These are phyloP conservation scores for Micromonas commoda DNA, from an alignment of 139 green algal species.

Conservation along the genomic window DNA sequence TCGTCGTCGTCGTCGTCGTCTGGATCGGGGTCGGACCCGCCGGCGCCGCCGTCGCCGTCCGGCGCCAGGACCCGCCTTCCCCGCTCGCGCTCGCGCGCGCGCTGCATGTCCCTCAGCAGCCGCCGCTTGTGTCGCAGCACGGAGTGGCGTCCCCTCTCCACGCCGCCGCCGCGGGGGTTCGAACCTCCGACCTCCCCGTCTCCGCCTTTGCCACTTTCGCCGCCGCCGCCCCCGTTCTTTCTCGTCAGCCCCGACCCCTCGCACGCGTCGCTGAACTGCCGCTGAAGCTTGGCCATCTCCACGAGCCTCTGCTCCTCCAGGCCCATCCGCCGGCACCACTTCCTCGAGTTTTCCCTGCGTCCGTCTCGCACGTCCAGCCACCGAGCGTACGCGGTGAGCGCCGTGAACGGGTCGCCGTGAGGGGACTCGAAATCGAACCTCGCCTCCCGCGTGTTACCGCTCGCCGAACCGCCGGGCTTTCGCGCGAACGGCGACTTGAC, in stretches of 20 bases:
- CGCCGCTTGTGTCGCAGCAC: background rate
- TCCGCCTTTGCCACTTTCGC: background rate
- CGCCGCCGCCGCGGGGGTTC: background rate
- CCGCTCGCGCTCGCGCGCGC: background rate
- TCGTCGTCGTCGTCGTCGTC: background rate
- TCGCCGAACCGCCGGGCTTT: background rate
- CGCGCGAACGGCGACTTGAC: constrained; percentile 20
- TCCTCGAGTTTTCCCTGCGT: background rate
- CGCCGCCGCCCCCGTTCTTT: background rate
- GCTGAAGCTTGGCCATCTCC: constrained; percentile 24
- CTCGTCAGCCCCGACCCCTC: background rate
- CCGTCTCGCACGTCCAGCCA: constrained; percentile 1
- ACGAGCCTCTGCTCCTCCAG: constrained; percentile 15
- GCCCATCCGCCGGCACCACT: background rate
- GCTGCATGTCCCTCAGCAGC: background rate
- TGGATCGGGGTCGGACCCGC: background rate
- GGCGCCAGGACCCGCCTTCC: background rate
- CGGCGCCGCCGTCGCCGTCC: background rate
- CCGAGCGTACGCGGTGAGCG: background rate
- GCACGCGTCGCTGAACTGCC: constrained; percentile 12
- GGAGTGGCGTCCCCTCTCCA: background rate
- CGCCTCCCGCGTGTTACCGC: background rate
- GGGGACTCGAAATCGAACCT: background rate
- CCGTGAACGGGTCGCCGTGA: constrained; percentile 23
- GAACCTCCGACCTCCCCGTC: background rate